Percentiles rank a stretch among this genome's conserved stretches.
Conservation (phyloP, 345 rosid genomes). For the Aurinia saxatilis region DNA sequence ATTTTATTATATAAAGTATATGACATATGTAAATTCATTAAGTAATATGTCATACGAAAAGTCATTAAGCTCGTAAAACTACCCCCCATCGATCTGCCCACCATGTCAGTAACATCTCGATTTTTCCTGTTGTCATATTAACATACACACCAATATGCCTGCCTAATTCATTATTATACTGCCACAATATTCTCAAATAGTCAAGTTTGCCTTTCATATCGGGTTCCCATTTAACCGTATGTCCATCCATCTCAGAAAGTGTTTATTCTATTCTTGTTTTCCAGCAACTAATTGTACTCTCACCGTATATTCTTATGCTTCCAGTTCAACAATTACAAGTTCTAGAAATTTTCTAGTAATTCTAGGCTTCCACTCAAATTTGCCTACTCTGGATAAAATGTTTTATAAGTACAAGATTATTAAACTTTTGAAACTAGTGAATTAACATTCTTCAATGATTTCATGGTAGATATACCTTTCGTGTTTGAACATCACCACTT, state of each 20-base stretch:
- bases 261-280: not conserved
- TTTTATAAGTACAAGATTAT: not conserved
- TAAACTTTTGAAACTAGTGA: too few species aligned
- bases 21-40: too few species aligned
- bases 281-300: not conserved
- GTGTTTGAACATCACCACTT: too few species aligned
- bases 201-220: not conserved
- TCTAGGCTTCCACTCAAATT: not conserved
- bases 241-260: not conserved
- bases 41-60: too few species aligned
- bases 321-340: not conserved
- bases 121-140: not conserved
- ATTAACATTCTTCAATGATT: too few species aligned
- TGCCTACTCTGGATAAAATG: not conserved
- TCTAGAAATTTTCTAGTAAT: not conserved
- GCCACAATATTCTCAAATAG: not conserved
- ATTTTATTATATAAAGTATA: too few species aligned
- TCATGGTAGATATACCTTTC: too few species aligned
- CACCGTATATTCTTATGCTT: not conserved
- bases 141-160: not conserved
- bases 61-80: too few species aligned
- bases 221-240: not conserved
- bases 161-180: not conserved
- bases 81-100: not conserved
- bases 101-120: not conserved